Base-by-base conservation (phyloP, 2,329 filamentous ascomycete genomes). In the Tympanopsis confertula region DNA sequence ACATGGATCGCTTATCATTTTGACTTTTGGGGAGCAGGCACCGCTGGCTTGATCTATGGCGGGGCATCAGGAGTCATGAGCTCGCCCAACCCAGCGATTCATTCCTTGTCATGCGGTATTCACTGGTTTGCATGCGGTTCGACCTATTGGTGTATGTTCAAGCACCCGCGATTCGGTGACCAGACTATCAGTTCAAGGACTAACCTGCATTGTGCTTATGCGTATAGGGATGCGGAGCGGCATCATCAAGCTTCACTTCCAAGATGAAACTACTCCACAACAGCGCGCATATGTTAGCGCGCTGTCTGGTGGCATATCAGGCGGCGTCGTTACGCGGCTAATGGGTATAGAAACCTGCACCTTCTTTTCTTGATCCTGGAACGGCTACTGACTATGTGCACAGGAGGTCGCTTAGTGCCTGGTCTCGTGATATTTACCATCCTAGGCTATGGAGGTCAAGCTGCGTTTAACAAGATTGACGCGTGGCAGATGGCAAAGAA, bases 71-170 rank as follows among this genome's bases (percentile, higher is more conserved):
- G 30, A 7, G 30, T 33, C 30, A 33, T 33, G 7, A 10, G 30
- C 7, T 33, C 30, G 10, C 30, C 30, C 15, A 10, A 33, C 17
- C 30, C 30, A 13, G 30, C 17, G 15, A 33, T 33, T 18, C 30
- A 33, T 33, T 33, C 30, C 7, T 12, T 33, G 10, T 33, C 30
- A 33, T 33, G 30, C 15, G 30, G 30, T 33, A 33, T 33, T 15
- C 30, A 33, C 15, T 33, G 30, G 30, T 33, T 33, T 33, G 30
- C 30, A 10, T 33, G 30, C 15, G 30, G 30, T 10, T 12, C 30
- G 10, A 13, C 30, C 10, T 33, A 12, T 15, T 33, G 30, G 30
- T 33, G 30, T 33, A 17, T 7, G 30, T 33, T 7, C n/a, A n/a
- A n/a, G n/a, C n/a, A n/a, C n/a, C n/a, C n/a, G n/a, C n/a, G n/a